Base-by-base conservation (phyloP, 1,284 basidiomycete species). In the Athelia sp. region DNA sequence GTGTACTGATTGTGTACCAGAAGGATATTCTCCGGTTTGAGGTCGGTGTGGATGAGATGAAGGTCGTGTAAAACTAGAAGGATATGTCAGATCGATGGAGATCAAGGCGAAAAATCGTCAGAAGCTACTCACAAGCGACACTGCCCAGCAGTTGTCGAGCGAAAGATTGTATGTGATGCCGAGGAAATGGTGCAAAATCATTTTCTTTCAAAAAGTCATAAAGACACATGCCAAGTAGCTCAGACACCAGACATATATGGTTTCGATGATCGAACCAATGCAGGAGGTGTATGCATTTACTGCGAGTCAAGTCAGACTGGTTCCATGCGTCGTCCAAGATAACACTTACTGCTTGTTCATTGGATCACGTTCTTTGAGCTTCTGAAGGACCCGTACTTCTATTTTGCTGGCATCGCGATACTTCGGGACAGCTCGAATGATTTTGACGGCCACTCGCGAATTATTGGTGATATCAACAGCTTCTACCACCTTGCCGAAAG, bases 131-230 rank as follows among this genome's bases (percentile, higher is more conserved):
- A 97, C 94, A 99, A 40, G 93, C 88, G 46, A 99, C 93, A 63
- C 93, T 97, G 52, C 84, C 87, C 52, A 99, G 78, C 51, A 99
- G 74, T 68, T 98, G 94, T 57, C 82, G 81, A 34, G 95, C 96
- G 64, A 99, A 99, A 50, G 85, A 84, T 74, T 98, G 97, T 49
- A 99, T 99, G 62, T 99, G 95, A 54, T 85, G 81, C 55, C 93
- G 86, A 49, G 96, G 96, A 68, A 99, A 99, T 2, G 97, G 93
- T 44, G 90, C 84, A 69, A 98, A 99, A 53, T 90, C 83, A 70
- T 99, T 99, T 64, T 97, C 93, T 75, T 98, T 99, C 60, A 99
- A 77, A 65, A 99, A 99, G 66, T 99, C 97, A 64, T 98, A 99
- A 19, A 99, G 91, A 69, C 94, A 98, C 85, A 95, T 93, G 56